Evolutionary conservation across 495 filamentous ascomycete species (phyloP), one percentile per base, ranked within the genome.

Genomic region (Aspergillus conjunctus): DNA sequence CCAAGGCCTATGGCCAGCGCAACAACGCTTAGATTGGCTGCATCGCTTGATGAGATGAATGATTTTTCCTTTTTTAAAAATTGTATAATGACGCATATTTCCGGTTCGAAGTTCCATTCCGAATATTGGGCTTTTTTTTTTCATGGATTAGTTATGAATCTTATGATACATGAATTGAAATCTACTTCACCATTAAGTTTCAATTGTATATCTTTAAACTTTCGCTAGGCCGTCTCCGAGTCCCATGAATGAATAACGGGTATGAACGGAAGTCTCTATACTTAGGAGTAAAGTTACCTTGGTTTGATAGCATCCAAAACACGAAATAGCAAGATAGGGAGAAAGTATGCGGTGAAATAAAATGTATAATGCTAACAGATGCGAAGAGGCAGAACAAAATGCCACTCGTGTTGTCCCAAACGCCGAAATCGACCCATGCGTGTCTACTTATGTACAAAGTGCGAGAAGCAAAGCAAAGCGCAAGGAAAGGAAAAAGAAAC

Each of bases 1-100:
- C 94, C 66, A 96, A 90, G 86, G 87, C 93, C 8, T 98, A 97
- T 74, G 93, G 93, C 57, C 85, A 94, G 85, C 81, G 92, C 59
- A 79, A 80, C 68, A 68, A 69, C 63, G 55, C 43, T 43, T 66
- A 54, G 53, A 60, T 34, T 11, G 17, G 44, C 15, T n/a, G 12
- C 22, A 41, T 31, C 26, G n/a, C 45, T 39, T 37, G 17, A 48
- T 58, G 46, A 52, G 30, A 41, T 45, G 39, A 54, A 65, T 62
- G 56, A 44, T 21, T 43, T 17, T 17, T 12, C 39, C 2, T 43
- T 43, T 43, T 17, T 43, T 60, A 51, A 54, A 59, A 50, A 50
- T 53, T 58, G 53, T 50, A 34, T 59, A 43, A 34, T 37, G 61
- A 61, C 65, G 59, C 56, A 55, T 64, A 17, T 57, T 59, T 58